Evolutionary conservation across 495 filamentous ascomycete species (phyloP).

Genomic region (Talaromyces nanjingensis): DNA sequence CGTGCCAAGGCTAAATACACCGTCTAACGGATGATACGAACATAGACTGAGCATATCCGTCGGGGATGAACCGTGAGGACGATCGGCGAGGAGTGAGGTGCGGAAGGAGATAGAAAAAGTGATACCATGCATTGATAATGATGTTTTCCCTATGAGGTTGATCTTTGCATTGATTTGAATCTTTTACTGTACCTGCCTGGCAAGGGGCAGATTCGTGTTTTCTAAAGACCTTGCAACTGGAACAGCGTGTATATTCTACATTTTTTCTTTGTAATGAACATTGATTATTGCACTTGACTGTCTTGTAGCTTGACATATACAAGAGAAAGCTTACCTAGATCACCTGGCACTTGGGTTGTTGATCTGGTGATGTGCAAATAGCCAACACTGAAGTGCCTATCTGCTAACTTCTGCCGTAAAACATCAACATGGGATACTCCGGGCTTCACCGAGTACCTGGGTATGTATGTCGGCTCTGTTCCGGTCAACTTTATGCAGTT

Average conservation of each 20-base stretch:
- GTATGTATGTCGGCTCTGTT: too few relatives aligned
- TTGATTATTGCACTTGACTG: not conserved
- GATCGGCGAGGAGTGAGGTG: not conserved
- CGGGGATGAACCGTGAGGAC: not conserved
- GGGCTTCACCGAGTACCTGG: too few relatives aligned
- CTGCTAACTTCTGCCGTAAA: too few relatives aligned
- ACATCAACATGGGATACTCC: too few relatives aligned
- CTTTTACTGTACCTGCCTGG: slow-evolving; percentile 7
- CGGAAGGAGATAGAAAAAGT: slow-evolving; percentile 3
- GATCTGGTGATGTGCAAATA: too few relatives aligned
- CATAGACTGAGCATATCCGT: not conserved
- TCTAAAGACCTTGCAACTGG: not conserved
- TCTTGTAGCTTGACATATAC: too few relatives aligned
- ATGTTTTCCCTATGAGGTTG: slow-evolving; percentile 1
- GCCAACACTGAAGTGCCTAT: too few relatives aligned
- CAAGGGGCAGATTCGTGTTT: not conserved
- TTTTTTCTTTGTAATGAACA: slow-evolving; percentile 3
- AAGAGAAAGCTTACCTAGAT: too few relatives aligned
- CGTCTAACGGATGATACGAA: slow-evolving; percentile 44
- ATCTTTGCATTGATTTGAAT: slow-evolving; percentile 5
- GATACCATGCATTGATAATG: slow-evolving; percentile 12
- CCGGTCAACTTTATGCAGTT: too few relatives aligned
- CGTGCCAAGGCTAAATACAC: slow-evolving; percentile 91
- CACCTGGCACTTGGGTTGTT: too few relatives aligned
- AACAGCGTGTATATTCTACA: slow-evolving; percentile 11